A percentile compares a stretch with the other conserved stretches of the same genome.
Conservation (phyloP, 106 monocot species). For the Dendrobium chrysotoxum region DNA sequence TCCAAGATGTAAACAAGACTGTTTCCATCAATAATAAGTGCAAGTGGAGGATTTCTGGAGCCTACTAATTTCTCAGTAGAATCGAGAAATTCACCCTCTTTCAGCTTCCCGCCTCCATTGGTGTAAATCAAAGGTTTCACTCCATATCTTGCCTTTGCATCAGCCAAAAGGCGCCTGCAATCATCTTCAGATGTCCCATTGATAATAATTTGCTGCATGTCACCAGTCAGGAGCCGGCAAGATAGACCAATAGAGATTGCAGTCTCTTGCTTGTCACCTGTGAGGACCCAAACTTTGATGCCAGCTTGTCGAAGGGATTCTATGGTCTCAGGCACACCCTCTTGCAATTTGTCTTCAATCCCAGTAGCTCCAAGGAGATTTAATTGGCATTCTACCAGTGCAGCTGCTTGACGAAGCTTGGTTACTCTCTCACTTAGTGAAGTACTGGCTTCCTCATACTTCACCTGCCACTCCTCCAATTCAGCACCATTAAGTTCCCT, state of each 20-base stretch:
- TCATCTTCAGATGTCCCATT: constrained; percentile 90
- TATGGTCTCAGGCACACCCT: constrained; percentile 96
- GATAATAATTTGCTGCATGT: constrained; percentile 78
- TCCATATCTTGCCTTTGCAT: constrained; percentile 68
- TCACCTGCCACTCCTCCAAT: constrained; percentile 75
- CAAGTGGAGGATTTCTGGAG: constrained; percentile 29
- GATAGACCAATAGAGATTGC: constrained; percentile 96
- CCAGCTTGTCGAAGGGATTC: constrained; percentile 95
- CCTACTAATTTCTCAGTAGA: constrained; percentile 17
- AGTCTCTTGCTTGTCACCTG: constrained; percentile 98
- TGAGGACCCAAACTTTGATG: constrained; percentile 97
- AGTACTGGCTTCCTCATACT: constrained; percentile 93
- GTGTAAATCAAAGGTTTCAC: constrained; percentile 33
- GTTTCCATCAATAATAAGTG: constrained; percentile 96
- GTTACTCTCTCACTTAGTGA: constrained; percentile 67
- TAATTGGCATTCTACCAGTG: constrained; percentile 69
- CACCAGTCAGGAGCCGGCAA: constrained; percentile 63
- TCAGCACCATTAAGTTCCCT: constrained; percentile 64
- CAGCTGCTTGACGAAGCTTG: constrained; percentile 82
- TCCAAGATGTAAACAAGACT: constrained; percentile 98
- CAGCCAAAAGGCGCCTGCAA: constrained; percentile 66
- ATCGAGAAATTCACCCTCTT: constrained; percentile 11
- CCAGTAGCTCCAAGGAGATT: constrained; percentile 90
- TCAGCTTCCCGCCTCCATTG: constrained; percentile 17
- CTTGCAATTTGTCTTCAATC: constrained; percentile 97